Evolutionary conservation across 108 stramenopile species (phyloP), one percentile per base, ranked within the genome.

Genomic region (Hondaea fermentalgiana): DNA sequence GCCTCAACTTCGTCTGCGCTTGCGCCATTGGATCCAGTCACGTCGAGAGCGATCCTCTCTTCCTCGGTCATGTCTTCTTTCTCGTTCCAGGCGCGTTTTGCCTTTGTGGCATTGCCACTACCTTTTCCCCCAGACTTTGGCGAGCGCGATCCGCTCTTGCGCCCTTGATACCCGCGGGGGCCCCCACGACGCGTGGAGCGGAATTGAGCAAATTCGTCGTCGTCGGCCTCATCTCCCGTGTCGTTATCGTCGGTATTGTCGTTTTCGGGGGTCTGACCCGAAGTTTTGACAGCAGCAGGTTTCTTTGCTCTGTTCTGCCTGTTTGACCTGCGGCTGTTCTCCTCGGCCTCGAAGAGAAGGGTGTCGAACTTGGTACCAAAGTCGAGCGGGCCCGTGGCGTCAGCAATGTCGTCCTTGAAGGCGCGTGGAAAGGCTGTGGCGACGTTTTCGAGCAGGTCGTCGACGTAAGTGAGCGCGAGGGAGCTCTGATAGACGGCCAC

Each of bases 1-100:
- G 21, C 90, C 28, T 91, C 90, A 14, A 90, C 87, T 8, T 57
- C 89, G 35, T 57, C 55, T 29, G 29, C 42, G 29, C 5, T 58
- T 53, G 88, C 59, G 57, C 58, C 71, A 44, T 72, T 57, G 43
- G n/a, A 44, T 4, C 89, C 87, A 5, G 92, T 91, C 44, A 90
- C 72, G 60, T 93, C 93, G 60, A 93, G 91, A 29, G 90, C 89
- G 55, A 58, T 92, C 53, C 57, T 88, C 60, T 89, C 91, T 60
- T 58, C 90, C 44, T 90, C 59, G 49, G 72, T 91, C n/a, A 92
- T 60, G 76, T 90, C 87, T 43, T 89, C 88, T 14, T 72, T 71
- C 49, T 58, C 89, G 19, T 71, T 88, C 44, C 91, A 89, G 57
- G 90, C 92, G 44, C 91, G 91, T 89, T 92, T 91, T 4, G 89